A percentile compares a stretch with the other conserved stretches of the same genome.
These are phyloP conservation scores for Cyclanthera cordifolia DNA, from an alignment of 306 rosid genomes.

Conservation along the genomic window DNA sequence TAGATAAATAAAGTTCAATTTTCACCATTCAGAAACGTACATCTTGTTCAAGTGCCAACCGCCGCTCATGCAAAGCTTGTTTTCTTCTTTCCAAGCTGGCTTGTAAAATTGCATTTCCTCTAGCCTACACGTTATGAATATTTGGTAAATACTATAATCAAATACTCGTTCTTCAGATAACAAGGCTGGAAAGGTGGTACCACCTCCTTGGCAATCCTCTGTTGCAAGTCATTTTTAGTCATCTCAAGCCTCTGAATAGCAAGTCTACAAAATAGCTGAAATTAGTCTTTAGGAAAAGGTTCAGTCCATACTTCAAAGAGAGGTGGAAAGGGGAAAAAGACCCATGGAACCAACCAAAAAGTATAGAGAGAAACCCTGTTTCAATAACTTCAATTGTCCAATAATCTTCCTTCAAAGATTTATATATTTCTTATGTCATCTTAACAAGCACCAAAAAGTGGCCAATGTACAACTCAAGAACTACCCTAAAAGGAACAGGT, in stretches of 20 bases:
- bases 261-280: constrained; percentile 39
- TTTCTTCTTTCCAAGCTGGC: constrained; percentile 99
- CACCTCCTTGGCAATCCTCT: constrained; percentile 97
- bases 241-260: constrained; percentile 92
- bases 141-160: constrained; percentile 7
- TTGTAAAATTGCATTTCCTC: constrained; percentile 97
- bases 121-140: constrained; percentile 40
- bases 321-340: not conserved
- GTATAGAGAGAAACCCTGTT: not conserved
- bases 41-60: constrained; percentile 97
- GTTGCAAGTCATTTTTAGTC: constrained; percentile 87
- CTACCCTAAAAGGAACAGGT: not conserved
- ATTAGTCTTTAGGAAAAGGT: not conserved
- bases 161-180: constrained; percentile 4
- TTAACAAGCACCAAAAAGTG: not conserved
- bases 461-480: constrained; percentile 1
- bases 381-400: not conserved
- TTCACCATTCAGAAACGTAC: constrained; percentile 28
- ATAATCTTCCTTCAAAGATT: not conserved
- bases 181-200: constrained; percentile 2
- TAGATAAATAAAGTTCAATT: not conserved
- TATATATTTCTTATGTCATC: not conserved
- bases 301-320: not conserved
- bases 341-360: not conserved
- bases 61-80: constrained; percentile 97